Base-by-base conservation (phyloP, 2,329 filamentous ascomycete genomes). In the Talaromyces amestolkiae region DNA sequence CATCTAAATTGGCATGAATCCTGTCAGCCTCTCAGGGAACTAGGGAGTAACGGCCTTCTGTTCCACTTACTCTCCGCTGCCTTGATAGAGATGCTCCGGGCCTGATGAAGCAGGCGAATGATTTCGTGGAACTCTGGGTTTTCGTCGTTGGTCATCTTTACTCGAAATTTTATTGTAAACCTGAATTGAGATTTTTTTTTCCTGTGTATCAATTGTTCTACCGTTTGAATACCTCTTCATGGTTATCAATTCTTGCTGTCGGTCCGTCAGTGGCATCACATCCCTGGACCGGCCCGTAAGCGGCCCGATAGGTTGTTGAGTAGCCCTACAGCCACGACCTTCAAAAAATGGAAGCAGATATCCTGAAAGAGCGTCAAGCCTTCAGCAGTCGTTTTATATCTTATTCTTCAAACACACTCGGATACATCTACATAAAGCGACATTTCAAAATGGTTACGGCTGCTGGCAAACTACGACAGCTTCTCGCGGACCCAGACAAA, bases 401-500 rank as follows among this genome's bases (percentile, higher is more conserved):
- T 11, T 19, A 5, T 35, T 19, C 3, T 10, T 54, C 13, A 3
- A 11, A 3, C 4, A 33, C 3, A 19, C 6, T 19, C 9, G 9
- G 8, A 33, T 19, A 54, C 8, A 19, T 10, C 13, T n/a, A 19
- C 7, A 5, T 33, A 19, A 3, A 54, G 19, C 3, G 51, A 33
- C 9, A 17, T 2, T 11, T 15, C 3, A 64, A 41, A 27, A 65
- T 65, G 63, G 31, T 33, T 66, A 66, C 13, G 37, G 65, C 33
- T 53, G 65, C 63, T 49, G 45, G 65, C 4, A 66, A 58, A 39
- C 78, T 84, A 49, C 78, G 81, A 56, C 72, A 77, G 53, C 77
- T 79, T 60, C 71, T 84, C 15, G 70, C 73, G 1, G 75, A 80
- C 19, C 70, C 74, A 15, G 72, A 77, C 35, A 76, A 79, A 58